These are phyloP conservation scores for Crithidia bombi DNA, from an alignment of 208 protist genomes.

Conservation along the genomic window DNA sequence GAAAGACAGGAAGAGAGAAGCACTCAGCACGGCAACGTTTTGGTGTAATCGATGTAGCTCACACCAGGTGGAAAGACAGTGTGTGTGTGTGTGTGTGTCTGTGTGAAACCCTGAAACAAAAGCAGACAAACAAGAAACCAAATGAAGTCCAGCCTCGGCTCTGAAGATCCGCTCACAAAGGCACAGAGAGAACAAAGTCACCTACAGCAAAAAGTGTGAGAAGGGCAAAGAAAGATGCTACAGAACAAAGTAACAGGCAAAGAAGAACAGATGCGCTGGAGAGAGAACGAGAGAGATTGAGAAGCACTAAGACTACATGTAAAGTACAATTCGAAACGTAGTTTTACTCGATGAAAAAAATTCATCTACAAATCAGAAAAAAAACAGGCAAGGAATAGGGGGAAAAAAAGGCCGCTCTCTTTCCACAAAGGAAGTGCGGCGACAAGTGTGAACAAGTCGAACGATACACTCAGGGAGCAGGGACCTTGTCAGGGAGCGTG, in stretches of 20 bases:
- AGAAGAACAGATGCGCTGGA: neutral
- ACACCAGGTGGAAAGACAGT: neutral
- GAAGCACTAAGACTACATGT: no score
- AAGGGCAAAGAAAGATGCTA: neutral
- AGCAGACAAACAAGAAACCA: neutral
- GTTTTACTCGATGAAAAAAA: no score
- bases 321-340: no score
- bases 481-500: no score
- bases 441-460: no score
- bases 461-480: no score
- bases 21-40: no score
- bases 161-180: neutral
- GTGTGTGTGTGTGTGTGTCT: no score
- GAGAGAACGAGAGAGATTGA: neutral
- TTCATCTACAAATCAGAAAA: neutral
- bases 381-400: slow-evolving; percentile 2
- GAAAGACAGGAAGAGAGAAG: neutral
- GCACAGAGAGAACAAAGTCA: neutral
- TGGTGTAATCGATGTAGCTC: neutral
- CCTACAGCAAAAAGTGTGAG: neutral
- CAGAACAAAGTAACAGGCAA: neutral
- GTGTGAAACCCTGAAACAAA: neutral
- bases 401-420: no score
- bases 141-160: neutral
- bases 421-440: no score